Conservation (phyloP, 1,284 basidiomycete genomes). For the Microbotryum intermedium region DNA sequence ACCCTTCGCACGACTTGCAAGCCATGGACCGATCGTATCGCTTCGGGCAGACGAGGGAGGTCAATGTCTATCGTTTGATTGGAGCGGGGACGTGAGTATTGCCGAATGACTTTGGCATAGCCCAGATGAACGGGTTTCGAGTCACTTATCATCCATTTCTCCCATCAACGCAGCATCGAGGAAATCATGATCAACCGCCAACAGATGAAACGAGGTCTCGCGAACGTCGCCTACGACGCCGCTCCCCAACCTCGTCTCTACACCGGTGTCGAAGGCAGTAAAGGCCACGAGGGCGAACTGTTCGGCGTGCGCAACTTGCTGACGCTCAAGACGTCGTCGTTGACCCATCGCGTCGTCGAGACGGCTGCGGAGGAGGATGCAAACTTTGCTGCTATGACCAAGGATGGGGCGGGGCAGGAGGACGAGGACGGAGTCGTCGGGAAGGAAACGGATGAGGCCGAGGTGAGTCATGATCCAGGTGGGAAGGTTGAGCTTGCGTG, state of each 20-base stretch:
- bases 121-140: too few relatives aligned
- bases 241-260: slow-evolving; percentile 25
- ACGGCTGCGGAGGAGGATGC: too few relatives aligned
- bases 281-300: slow-evolving; percentile 19
- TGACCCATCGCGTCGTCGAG: too few relatives aligned
- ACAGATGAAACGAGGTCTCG: slow-evolving; percentile 20
- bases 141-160: neutral
- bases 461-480: too few relatives aligned
- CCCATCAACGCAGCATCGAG: slow-evolving; percentile 17
- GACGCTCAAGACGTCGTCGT: too few relatives aligned
- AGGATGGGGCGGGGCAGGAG: too few relatives aligned
- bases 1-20: slow-evolving; percentile 76
- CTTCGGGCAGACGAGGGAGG: slow-evolving; percentile 78
- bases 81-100: slow-evolving; percentile 60
- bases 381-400: too few relatives aligned
- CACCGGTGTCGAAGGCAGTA: slow-evolving; percentile 31
- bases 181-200: slow-evolving; percentile 33
- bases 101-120: neutral
- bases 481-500: too few relatives aligned
- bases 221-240: slow-evolving; percentile 19
- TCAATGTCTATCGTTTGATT: slow-evolving; percentile 71
- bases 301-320: slow-evolving; percentile 3
- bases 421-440: too few relatives aligned
- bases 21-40: slow-evolving; percentile 58
- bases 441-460: too few relatives aligned